Base-by-base conservation (phyloP, 2,329 filamentous ascomycete species). In the Epichloe gansuensis region DNA sequence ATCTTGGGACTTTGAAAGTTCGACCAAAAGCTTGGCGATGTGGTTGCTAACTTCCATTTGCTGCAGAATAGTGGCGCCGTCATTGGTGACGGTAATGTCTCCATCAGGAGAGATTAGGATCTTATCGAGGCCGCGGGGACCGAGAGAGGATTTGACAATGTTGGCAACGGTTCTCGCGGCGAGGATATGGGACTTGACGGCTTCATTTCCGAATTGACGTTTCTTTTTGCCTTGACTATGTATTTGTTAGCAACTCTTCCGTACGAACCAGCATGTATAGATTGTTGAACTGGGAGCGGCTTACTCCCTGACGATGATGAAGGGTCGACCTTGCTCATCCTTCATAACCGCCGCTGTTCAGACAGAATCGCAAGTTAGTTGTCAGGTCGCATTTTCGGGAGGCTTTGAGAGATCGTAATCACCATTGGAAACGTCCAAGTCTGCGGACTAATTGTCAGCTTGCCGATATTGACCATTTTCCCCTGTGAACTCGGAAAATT, bases 31-130 rank as follows among this genome's bases (percentile, higher is more conserved):
- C 75, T 97, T 97, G 57, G 93, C 93, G 57, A 98, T 90, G 71
- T 97, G 91, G 78, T 98, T 97, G 61, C 88, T 88, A 62, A 98
- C 91, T 75, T 98, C 93, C 93, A 98, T 98, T 80, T 95, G 90
- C 63, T 88, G 85, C 61, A 98, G 77, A 64, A 98, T 98, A 46
- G 93, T 98, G 52, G 94, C 94, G 64, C 93, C 93, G 74, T 98
- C 93, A 75, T 98, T 98, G 61, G 93, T 98, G 57, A 98, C 90
- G 57, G 93, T 98, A 69, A 98, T 98, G 72, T 98, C 93, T 69
- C 93, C 93, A 69, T 98, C 93, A 56, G 93, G 88, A 50, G 93
- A 98, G 64, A 98, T 98, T 62, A 98, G 81, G 67, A 98, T 98
- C 77, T 98, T 98, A 77, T 98, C 93, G 66, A 98, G 83, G 58